These are phyloP conservation scores for Phytophthora meadii DNA, from an alignment of 352 stramenopile genomes.

Conservation along the genomic window DNA sequence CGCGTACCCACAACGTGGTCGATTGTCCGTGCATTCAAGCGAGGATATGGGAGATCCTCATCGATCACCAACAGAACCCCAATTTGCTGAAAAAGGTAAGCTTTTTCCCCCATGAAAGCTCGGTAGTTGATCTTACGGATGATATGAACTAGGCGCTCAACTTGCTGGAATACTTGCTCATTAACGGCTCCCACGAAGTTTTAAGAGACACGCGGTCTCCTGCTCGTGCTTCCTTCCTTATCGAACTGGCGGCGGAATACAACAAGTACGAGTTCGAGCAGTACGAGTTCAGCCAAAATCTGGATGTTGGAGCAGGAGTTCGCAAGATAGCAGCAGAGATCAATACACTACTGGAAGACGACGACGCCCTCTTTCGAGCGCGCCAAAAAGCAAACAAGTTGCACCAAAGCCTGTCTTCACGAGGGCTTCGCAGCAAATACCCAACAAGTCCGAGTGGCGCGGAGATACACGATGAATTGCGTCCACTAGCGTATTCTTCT, in stretches of 20 bases:
- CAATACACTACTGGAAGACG: slow-evolving; percentile 51
- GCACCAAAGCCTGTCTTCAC: slow-evolving; percentile 59
- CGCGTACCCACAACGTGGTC: slow-evolving; percentile 73
- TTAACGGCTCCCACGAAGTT: slow-evolving; percentile 78
- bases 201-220: slow-evolving; percentile 61
- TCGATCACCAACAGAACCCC: slow-evolving; percentile 62
- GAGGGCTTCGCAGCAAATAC: slow-evolving; percentile 49
- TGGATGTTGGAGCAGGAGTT: slow-evolving; percentile 70
- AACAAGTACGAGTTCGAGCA: slow-evolving; percentile 80
- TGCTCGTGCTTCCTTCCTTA: slow-evolving; percentile 54
- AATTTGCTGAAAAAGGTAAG: slow-evolving; percentile 63
- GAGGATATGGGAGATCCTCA: slow-evolving; percentile 74
- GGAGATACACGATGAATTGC: slow-evolving; percentile 20
- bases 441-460: slow-evolving; percentile 7
- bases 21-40: slow-evolving; percentile 79
- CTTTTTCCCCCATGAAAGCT: not conserved
- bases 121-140: not conserved
- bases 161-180: slow-evolving; percentile 65
- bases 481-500: slow-evolving; percentile 44
- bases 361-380: slow-evolving; percentile 56
- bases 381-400: slow-evolving; percentile 58
- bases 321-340: slow-evolving; percentile 70
- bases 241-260: slow-evolving; percentile 59
- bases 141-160: slow-evolving; percentile 50
- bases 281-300: slow-evolving; percentile 75